These are phyloP conservation scores for Heliamphora ciliata DNA, from an alignment of 179 eudicot species.

Conservation along the genomic window DNA sequence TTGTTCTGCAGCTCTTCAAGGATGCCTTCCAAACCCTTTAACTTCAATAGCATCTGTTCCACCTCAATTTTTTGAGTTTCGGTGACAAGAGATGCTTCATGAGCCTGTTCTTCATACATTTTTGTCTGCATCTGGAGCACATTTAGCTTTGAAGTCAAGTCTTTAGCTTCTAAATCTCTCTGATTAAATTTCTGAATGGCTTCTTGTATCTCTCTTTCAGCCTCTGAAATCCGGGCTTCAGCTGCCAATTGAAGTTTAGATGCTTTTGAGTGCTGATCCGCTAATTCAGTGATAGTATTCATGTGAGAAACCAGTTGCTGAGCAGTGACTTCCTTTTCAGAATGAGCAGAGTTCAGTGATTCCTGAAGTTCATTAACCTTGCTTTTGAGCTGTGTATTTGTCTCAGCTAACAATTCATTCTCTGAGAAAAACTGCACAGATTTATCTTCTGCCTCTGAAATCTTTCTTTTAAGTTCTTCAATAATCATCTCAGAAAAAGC, in stretches of 20 bases:
- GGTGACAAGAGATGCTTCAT: conserved; percentile 37
- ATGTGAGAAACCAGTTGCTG: conserved; percentile 63
- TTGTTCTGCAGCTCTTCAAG: conserved; percentile 40
- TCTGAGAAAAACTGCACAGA: conserved; percentile 49
- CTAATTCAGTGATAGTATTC: conserved; percentile 62
- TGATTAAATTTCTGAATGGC: conserved; percentile 34
- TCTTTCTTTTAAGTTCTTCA: conserved; percentile 50
- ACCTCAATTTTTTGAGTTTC: conserved; percentile 52
- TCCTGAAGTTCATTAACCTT: conserved; percentile 62
- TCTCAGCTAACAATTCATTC: conserved; percentile 53
- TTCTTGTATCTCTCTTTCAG: conserved; percentile 47
- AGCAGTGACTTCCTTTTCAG: conserved; percentile 55
- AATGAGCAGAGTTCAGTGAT: conserved; percentile 30
- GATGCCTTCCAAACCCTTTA: conserved; percentile 39
- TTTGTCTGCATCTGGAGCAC: conserved; percentile 42
- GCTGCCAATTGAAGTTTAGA: conserved; percentile 52
- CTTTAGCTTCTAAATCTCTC: conserved; percentile 48
- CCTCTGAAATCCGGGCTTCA: conserved; percentile 47
- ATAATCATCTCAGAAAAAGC: conserved; percentile 26
- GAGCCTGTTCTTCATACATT: conserved; percentile 39
- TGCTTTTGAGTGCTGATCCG: conserved; percentile 57
- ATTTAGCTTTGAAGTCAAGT: conserved; percentile 37
- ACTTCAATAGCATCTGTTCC: conserved; percentile 41
- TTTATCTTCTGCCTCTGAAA: conserved; percentile 54
- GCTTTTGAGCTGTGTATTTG: conserved; percentile 52